Evolutionary conservation across 768 basidiomycete genomes (phyloP), one percentile per base, ranked within the genome.

Genomic region (Agrocybe chaxingu): DNA sequence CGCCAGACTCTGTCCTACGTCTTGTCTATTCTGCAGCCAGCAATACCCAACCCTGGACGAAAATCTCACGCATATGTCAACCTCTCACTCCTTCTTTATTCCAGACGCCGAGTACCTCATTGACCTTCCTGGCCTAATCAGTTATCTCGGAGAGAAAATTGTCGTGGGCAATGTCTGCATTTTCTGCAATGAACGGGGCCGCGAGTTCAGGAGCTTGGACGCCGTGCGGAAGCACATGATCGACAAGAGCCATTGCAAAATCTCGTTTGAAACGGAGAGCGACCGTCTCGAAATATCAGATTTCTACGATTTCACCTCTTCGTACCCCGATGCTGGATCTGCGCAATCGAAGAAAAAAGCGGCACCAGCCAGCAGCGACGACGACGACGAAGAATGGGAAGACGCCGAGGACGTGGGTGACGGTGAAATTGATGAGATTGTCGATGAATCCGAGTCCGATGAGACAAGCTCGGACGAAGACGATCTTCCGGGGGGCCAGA

Each of bases 181-280:
- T 24, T 92, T 77, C 69, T 99, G 97, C 70, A 89, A 88, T 60
- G 87, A 84, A 32, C 84, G 78, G 53, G 82, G 92, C 38, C 73
- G 84, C 53, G 93, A 92, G 60, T 93, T 93, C 68, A 80, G 84
- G 50, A 86, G 82, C 11, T 62, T 95, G 47, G 87, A 92, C 3
- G 96, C 95, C 0, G 94, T 92, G 4, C 76, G 94, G 57, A 91
- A 90, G 62, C 97, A 99, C 65, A 99, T 99, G 97, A 54, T 82
- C 36, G 95, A 95, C 75, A 98, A 98, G 71, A 79, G 81, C 51
- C 97, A 99, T 62, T 98, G 95, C 78, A 98, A 97, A 70, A 83
- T 99, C 56, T 88, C 91, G 0, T 98, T 96, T 67, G 91, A 93
- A 51, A 70, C 79, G 1, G 85, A 90, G 58, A 63, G 72, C 35